These are phyloP conservation scores for Plasmodium sp. DNA, from an alignment of 169 alveolate species.

Conservation along the genomic window DNA sequence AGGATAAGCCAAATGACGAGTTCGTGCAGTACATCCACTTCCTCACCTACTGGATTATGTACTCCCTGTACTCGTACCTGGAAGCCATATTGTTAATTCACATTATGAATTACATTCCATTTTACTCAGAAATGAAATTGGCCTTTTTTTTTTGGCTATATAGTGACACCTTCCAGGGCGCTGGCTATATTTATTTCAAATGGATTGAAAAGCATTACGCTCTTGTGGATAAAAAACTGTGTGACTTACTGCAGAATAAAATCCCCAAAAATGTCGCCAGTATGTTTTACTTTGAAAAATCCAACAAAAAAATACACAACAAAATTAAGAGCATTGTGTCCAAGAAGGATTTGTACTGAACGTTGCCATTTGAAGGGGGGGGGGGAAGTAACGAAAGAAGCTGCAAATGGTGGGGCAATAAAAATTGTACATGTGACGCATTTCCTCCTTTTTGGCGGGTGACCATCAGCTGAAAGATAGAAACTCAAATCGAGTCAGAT, in stretches of 20 bases:
- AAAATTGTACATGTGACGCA: not conserved
- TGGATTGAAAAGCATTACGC: conserved; percentile 42
- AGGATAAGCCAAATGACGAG: conserved; percentile 48
- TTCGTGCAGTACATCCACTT: conserved; percentile 76
- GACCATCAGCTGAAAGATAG: not conserved
- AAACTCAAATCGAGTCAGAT: not conserved
- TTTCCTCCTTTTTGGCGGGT: not conserved
- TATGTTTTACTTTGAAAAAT: conserved; percentile 40
- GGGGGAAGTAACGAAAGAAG: not conserved
- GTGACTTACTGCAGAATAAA: conserved; percentile 25
- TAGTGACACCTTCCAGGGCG: conserved; percentile 84
- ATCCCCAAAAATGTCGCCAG: conserved; percentile 18
- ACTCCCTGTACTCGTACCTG: conserved; percentile 70
- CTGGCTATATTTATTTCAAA: conserved; percentile 82
- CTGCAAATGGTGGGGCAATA: not conserved
- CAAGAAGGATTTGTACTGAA: conserved; percentile 45
- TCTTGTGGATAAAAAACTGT: conserved; percentile 35
- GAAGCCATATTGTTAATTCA: conserved; percentile 69
- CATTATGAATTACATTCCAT: conserved; percentile 76
- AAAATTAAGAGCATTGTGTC: conserved; percentile 52
- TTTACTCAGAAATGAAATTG: conserved; percentile 80
- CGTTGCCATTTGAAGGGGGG: not conserved
- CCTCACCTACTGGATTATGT: conserved; percentile 82
- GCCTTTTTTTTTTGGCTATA: conserved; percentile 83
- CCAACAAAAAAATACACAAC: conserved; percentile 45